Conservation (phyloP, 495 filamentous ascomycete species). For the Podospora australis region DNA sequence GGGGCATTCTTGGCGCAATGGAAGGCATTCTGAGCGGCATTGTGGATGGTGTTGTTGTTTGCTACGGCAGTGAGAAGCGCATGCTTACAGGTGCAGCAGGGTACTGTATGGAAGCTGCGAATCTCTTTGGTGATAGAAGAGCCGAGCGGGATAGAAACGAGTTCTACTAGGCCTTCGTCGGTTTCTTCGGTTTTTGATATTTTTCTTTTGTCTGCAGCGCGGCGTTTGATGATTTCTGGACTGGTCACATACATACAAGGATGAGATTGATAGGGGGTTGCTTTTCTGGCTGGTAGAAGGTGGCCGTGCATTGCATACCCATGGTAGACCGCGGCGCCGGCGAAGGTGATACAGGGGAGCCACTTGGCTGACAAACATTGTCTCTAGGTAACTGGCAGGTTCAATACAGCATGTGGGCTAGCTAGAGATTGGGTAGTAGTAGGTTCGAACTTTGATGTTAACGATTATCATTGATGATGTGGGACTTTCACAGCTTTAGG, state of each 20-base stretch:
- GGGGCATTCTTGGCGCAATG: conserved; percentile 91
- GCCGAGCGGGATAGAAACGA: conserved; percentile 24
- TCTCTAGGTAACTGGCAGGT: too few species aligned
- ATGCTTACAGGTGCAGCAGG: conserved; percentile 59
- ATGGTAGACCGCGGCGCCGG: not conserved
- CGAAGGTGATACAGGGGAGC: too few species aligned
- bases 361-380: too few species aligned
- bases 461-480: too few species aligned
- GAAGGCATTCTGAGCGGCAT: conserved; percentile 89
- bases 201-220: conserved; percentile 20
- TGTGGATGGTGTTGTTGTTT: conserved; percentile 85
- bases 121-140: conserved; percentile 63
- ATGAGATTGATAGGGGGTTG: not conserved
- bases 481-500: too few species aligned
- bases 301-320: not conserved
- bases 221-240: conserved; percentile 6
- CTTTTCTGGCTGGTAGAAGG: not conserved
- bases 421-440: too few species aligned
- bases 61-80: conserved; percentile 84
- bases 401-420: too few species aligned
- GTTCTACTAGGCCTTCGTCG: conserved; percentile 14
- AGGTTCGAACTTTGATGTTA: too few species aligned
- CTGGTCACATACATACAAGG: not conserved
- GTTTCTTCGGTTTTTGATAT: conserved; percentile 4
- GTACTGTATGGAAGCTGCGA: conserved; percentile 82